phyloP scores from a whole-genome alignment of 2,329 filamentous ascomycete species.

The Exophiala viscosa region DNA sequence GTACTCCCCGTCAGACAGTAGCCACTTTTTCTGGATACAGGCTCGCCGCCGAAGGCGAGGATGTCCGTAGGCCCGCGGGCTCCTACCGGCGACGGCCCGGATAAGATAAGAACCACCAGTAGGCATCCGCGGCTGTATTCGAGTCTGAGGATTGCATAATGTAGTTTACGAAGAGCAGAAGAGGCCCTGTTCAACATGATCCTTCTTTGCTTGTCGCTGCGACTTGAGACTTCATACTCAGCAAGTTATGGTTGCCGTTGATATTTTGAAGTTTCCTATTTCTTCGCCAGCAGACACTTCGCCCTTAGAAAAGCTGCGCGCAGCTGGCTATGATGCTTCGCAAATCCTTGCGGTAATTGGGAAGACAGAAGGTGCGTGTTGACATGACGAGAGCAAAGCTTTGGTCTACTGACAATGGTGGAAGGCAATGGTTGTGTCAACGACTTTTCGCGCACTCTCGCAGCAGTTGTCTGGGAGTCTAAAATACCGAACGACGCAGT shows the following conservation, averaged over 20 bases:
- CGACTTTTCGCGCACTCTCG: constrained; percentile 35
- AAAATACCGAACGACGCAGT: constrained; percentile 31
- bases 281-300: constrained; percentile 33
- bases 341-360: constrained; percentile 33
- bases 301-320: constrained; percentile 29
- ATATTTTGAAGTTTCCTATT: constrained; percentile 33
- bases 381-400: not conserved
- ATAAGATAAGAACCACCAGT: not conserved
- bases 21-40: no score
- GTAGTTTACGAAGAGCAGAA: not conserved
- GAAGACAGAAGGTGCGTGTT: constrained; percentile 32
- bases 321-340: constrained; percentile 31
- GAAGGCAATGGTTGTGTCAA: constrained; percentile 37
- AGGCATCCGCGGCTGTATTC: no score
- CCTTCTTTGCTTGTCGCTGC: not conserved
- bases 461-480: constrained; percentile 33
- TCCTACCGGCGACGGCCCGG: not conserved
- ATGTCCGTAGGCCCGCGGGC: not conserved
- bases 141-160: no score
- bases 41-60: not conserved
- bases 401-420: not conserved
- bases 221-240: not conserved
- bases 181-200: not conserved
- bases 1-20: no score
- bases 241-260: constrained; percentile 29